Conservation (phyloP, 1,139 yeast genomes). For the Nadsonia commutata region DNA sequence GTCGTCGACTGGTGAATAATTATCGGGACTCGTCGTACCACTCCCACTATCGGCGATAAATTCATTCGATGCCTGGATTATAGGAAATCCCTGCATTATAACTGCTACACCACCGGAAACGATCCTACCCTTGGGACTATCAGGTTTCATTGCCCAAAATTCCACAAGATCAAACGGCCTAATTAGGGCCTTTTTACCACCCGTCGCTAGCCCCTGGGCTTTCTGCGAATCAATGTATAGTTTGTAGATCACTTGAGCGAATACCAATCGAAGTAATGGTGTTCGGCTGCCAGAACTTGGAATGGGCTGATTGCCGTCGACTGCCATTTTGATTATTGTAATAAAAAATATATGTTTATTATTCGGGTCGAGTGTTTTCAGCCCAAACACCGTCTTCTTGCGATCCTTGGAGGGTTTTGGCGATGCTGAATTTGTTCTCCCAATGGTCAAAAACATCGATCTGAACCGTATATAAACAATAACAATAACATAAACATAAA, state of each 20-base stretch:
- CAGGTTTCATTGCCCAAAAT: constrained; percentile 8
- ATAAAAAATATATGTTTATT: no score
- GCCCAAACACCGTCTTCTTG: no score
- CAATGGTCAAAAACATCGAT: no score
- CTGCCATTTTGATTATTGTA: no score
- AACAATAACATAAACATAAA: neutral
- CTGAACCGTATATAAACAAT: neutral
- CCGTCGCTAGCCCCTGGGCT: constrained; percentile 2
- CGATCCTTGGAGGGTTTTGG: no score
- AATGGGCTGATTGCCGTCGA: no score
- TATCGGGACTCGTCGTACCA: neutral
- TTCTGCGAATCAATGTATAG: constrained; percentile 4
- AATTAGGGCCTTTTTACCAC: constrained; percentile 2
- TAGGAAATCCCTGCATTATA: constrained; percentile 15
- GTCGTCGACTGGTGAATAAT: constrained; percentile 3
- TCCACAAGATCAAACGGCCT: constrained; percentile 3
- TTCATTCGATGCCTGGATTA: constrained; percentile 9
- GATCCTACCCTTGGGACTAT: constrained; percentile 15
- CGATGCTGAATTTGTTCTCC: no score
- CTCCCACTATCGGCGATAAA: neutral
- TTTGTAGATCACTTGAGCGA: constrained; percentile 21
- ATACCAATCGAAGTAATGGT: constrained; percentile 18
- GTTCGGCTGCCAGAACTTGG: constrained; percentile 8
- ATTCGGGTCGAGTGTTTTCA: no score
- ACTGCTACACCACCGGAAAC: constrained; percentile 17